Base-by-base conservation (phyloP, 768 basidiomycete genomes). In the Pulveroboletus sp. region DNA sequence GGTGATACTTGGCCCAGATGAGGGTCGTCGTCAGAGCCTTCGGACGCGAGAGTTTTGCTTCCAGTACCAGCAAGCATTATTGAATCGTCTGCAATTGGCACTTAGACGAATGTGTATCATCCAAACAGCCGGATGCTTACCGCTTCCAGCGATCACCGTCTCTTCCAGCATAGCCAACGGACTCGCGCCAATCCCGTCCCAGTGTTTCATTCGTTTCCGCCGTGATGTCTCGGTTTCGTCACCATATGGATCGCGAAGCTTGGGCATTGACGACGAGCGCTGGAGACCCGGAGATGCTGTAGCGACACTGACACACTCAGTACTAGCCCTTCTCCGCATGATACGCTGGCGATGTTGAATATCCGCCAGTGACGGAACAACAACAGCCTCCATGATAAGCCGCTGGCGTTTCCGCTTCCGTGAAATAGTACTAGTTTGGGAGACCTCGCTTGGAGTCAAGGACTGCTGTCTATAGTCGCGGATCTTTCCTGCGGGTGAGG, bases 1-100 rank as follows among this genome's bases (percentile, higher is more conserved):
- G 85, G 84, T 0, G 83, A 86, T 16, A 86, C 81, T 62, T 85
- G 82, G 1, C 84, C 84, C 23, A 79, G 50, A 51, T 75, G 73
- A 0, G 75, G 76, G 52, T 86, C 82, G 49, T 89, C 84, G 55
- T 87, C 85, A 4, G 85, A 86, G 12, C 70, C 60, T 44, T 75
- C 67, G 1, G 51, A 31, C 21, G 50, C 47, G 33, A 20, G 11
- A 14, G 27, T 33, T n/a, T 23, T 50, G 19, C 40, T 44, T 13
- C 17, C 35, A 3, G 49, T 35, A 33, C 33, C 35, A 17, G 33
- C 43, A 21, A 69, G 55, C 61, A 72, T 70, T 52, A 79, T 76
- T 0, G 79, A 79, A 50, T 80, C 79, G 48, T 80, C 78, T 79
- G 52, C 12, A 29, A 40, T 40, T 4, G 17, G 27, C 23, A 13